Evolutionary conservation across 495 filamentous ascomycete genomes (phyloP).

Genomic region (Penicillium egyptiacum): DNA sequence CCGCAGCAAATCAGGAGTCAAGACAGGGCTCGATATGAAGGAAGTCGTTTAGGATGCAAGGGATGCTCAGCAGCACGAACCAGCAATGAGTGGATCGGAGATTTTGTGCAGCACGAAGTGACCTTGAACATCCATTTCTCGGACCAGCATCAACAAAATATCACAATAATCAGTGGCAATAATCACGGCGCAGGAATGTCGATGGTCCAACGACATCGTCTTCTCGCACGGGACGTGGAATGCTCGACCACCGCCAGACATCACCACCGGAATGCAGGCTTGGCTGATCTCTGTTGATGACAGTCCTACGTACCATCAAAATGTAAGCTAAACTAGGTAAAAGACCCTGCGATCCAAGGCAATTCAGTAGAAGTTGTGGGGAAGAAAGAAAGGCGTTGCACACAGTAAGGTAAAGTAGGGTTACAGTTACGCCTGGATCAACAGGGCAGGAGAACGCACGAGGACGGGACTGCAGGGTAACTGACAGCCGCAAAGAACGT

Average conservation of each 20-base stretch:
- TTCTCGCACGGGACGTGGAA: slow-evolving; percentile 28
- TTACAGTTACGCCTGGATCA: slow-evolving; percentile 24
- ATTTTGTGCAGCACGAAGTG: slow-evolving; percentile 39
- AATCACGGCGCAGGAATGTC: slow-evolving; percentile 42
- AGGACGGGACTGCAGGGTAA: slow-evolving; percentile 31
- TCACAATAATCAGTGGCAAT: slow-evolving; percentile 28
- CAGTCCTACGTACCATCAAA: slow-evolving; percentile 7
- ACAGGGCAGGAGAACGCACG: slow-evolving; percentile 30
- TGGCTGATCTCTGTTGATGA: slow-evolving; percentile 18
- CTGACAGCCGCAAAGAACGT: slow-evolving; percentile 47
- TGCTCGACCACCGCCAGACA: slow-evolving; percentile 24
- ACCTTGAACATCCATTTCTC: slow-evolving; percentile 21
- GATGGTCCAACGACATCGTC: slow-evolving; percentile 26
- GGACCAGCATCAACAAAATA: slow-evolving; percentile 28
- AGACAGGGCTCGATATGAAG: slow-evolving; percentile 39
- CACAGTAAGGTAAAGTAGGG: slow-evolving; percentile 17
- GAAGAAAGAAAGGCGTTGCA: slow-evolving; percentile 11
- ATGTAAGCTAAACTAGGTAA: slow-evolving; percentile 13
- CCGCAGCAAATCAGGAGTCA: slow-evolving; percentile 47
- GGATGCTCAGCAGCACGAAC: slow-evolving; percentile 41
- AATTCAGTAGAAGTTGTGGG: slow-evolving; percentile 19
- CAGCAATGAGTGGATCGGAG: slow-evolving; percentile 44
- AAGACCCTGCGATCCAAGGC: slow-evolving; percentile 22
- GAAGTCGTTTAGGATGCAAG: slow-evolving; percentile 41
- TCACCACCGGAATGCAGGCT: slow-evolving; percentile 40